phyloP scores from a whole-genome alignment of 176 grass and related monocot genomes.

The Saccharum officinarum region DNA sequence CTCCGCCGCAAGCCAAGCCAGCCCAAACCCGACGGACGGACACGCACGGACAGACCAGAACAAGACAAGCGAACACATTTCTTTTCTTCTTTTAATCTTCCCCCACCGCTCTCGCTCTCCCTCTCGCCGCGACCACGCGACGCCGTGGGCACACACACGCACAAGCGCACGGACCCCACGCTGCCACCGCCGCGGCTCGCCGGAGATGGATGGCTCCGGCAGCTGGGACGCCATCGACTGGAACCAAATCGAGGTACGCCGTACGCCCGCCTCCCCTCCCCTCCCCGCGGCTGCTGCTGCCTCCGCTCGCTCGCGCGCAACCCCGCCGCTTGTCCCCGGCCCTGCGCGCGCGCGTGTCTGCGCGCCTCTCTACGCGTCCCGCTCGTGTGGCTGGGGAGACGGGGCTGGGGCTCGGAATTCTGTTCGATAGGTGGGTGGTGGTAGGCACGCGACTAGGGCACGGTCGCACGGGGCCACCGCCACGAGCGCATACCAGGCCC shows the following conservation, averaged over 20 bases:
- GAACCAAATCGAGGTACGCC: conserved; percentile 56
- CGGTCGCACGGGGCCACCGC: neutral
- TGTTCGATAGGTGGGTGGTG: neutral
- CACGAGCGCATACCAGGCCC: neutral
- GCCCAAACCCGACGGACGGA: neutral
- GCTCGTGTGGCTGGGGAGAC: neutral
- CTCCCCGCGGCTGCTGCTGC: too few species aligned
- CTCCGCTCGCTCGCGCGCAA: neutral
- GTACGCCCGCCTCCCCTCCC: neutral
- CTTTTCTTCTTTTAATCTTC: neutral
- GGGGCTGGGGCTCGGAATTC: neutral
- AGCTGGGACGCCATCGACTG: conserved; percentile 63
- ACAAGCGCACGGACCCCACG: neutral
- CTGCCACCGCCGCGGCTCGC: conserved; percentile 22
- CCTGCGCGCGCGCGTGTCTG: neutral
- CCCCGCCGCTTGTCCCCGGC: neutral
- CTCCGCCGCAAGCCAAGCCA: neutral
- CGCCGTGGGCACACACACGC: conserved; percentile 4
- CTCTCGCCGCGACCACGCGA: conserved; percentile 26
- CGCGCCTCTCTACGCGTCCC: neutral
- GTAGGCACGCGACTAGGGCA: neutral
- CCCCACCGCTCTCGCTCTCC: neutral
- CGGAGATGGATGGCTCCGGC: conserved; percentile 55
- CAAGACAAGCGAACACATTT: neutral
- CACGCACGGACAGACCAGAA: neutral